Evolutionary conservation across 169 alveolate genomes (phyloP).

Genomic region (Plasmodium reichenowi): DNA sequence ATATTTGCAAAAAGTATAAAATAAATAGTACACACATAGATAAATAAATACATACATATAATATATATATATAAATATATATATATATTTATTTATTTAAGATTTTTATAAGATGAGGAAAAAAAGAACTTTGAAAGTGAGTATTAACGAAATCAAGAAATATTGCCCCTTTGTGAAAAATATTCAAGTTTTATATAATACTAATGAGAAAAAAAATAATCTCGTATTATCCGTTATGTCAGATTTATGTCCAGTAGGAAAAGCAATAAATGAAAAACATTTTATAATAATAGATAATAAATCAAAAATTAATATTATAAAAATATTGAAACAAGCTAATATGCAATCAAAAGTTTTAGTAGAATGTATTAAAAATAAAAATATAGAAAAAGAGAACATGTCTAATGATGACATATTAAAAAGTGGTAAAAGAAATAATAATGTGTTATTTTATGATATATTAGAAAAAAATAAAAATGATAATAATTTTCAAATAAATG

Average conservation of each 20-base stretch:
- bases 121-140: conserved; percentile 64
- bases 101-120: conserved; percentile 37
- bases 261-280: conserved; percentile 73
- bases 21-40: too few relatives aligned
- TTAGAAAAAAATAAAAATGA: not conserved
- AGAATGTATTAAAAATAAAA: conserved; percentile 16
- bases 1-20: too few relatives aligned
- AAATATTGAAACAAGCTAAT: conserved; percentile 45
- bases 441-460: not conserved
- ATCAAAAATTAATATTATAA: conserved; percentile 47
- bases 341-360: conserved; percentile 7
- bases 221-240: conserved; percentile 74
- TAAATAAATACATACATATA: not conserved
- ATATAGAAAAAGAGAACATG: not conserved
- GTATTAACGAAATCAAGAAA: conserved; percentile 61
- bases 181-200: conserved; percentile 21
- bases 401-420: not conserved
- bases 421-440: not conserved
- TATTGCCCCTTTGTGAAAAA: conserved; percentile 74
- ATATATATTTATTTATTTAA: not conserved
- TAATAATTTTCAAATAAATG: not conserved
- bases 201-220: conserved; percentile 59
- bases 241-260: conserved; percentile 69
- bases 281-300: conserved; percentile 72
- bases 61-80: not conserved